phyloP scores from a whole-genome alignment of 2,329 filamentous ascomycete genomes.

The Colletotrichum spaethianum region DNA sequence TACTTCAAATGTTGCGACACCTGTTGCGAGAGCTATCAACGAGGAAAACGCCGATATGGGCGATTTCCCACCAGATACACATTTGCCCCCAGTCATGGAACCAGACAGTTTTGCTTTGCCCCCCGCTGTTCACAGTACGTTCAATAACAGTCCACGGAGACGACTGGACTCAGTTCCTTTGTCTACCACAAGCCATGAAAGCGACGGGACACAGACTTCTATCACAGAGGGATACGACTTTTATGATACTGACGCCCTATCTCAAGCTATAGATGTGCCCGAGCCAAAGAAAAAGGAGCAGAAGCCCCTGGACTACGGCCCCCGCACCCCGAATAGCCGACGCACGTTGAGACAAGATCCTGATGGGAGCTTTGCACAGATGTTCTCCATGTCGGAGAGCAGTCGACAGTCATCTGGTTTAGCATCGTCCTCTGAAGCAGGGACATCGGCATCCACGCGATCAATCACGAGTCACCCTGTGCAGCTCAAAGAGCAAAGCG shows the following conservation, averaged over 20 bases:
- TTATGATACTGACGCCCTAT: slow-evolving; percentile 71
- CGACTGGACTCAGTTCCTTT: slow-evolving; percentile 66
- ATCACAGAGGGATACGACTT: slow-evolving; percentile 76
- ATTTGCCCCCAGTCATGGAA: slow-evolving; percentile 64
- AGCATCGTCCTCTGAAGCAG: slow-evolving; percentile 53
- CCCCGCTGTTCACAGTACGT: slow-evolving; percentile 58
- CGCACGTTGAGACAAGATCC: slow-evolving; percentile 66
- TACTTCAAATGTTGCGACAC: slow-evolving; percentile 74
- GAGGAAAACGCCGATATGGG: slow-evolving; percentile 49
- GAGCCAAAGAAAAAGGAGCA: slow-evolving; percentile 54
- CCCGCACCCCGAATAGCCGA: slow-evolving; percentile 49
- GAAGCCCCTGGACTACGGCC: slow-evolving; percentile 53
- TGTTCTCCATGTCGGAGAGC: slow-evolving; percentile 71
- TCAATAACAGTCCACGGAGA: slow-evolving; percentile 55
- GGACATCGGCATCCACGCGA: slow-evolving; percentile 17
- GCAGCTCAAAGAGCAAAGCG: slow-evolving; percentile 44
- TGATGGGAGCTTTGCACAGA: slow-evolving; percentile 69
- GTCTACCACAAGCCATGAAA: slow-evolving; percentile 66
- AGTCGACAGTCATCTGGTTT: slow-evolving; percentile 57
- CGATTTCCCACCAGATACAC: slow-evolving; percentile 52
- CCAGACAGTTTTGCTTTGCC: slow-evolving; percentile 66
- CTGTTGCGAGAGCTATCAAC: slow-evolving; percentile 67
- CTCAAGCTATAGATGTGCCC: slow-evolving; percentile 68
- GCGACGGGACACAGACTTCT: slow-evolving; percentile 61
- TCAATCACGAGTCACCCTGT: slow-evolving; percentile 34